Evolutionary conservation across 495 filamentous ascomycete species (phyloP).

Genomic region (Recurvomyces mirabilis): DNA sequence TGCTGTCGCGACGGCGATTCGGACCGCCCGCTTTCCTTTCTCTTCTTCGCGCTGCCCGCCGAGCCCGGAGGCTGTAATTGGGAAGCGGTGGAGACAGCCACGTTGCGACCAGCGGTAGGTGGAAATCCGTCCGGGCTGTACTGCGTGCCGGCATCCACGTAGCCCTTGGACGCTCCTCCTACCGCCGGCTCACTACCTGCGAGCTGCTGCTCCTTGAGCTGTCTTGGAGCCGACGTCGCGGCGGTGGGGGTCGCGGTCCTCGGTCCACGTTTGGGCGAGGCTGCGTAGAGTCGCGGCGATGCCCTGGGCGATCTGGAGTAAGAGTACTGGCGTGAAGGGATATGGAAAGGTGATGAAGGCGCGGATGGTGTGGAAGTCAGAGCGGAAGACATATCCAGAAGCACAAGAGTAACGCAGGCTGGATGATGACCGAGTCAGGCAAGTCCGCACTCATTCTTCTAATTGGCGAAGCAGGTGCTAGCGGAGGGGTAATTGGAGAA

Average conservation of each 20-base stretch:
- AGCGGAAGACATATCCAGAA: no score
- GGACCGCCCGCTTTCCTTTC: constrained; percentile 9
- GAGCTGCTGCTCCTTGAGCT: constrained; percentile 1
- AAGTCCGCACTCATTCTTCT: no score
- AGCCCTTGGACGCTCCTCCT: constrained; percentile 2
- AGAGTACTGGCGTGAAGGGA: constrained; percentile 6
- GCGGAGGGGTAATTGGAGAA: no score
- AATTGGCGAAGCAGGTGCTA: no score
- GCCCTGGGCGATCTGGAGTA: neutral
- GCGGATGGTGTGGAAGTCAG: constrained; percentile 17
- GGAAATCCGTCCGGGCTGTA: constrained; percentile 31
- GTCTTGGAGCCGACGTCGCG: constrained; percentile 2
- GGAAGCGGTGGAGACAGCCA: neutral
- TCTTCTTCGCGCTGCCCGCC: constrained; percentile 5
- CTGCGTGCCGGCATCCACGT: constrained; percentile 28
- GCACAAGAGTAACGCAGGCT: no score
- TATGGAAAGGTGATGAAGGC: constrained; percentile 13
- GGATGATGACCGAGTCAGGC: no score
- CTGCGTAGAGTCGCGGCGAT: neutral
- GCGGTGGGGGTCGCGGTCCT: constrained; percentile 10
- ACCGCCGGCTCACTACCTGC: constrained; percentile 1
- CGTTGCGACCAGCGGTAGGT: constrained; percentile 19
- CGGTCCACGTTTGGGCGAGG: constrained; percentile 10
- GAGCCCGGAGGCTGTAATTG: neutral
- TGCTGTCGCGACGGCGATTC: constrained; percentile 1